Conservation (phyloP, 305 asterid species). For the Fraxinus sp. region DNA sequence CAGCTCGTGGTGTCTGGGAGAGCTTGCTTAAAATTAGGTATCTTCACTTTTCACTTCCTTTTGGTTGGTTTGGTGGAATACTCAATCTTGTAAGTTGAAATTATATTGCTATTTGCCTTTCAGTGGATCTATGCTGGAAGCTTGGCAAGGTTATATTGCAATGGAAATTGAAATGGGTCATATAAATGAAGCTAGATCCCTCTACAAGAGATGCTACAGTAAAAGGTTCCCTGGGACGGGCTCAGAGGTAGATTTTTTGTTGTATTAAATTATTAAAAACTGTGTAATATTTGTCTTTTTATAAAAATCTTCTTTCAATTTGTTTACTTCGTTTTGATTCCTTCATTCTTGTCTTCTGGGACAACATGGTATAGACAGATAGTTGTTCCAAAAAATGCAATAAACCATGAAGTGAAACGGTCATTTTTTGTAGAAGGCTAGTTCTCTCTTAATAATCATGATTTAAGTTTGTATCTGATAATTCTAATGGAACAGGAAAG, state of each 20-base stretch:
- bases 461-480: conserved; percentile 4
- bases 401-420: not conserved
- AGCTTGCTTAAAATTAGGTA: conserved; percentile 77
- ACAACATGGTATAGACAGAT: not conserved
- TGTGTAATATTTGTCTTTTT: not conserved
- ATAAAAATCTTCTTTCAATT: conserved; percentile 5
- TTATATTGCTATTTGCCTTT: conserved; percentile 19
- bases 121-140: conserved; percentile 85
- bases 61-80: conserved; percentile 14
- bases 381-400: not conserved
- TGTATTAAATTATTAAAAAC: not conserved
- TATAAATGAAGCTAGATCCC: conserved; percentile 78
- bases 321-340: not conserved
- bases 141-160: conserved; percentile 75
- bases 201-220: conserved; percentile 80
- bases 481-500: conserved; percentile 1
- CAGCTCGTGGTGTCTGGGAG: conserved; percentile 97
- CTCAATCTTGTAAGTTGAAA: conserved; percentile 20
- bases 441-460: conserved; percentile 13
- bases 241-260: conserved; percentile 64
- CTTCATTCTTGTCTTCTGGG: not conserved
- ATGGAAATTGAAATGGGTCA: conserved; percentile 73
- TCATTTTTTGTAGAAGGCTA: not conserved
- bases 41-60: conserved; percentile 6
- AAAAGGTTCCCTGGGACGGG: conserved; percentile 80